phyloP scores from a whole-genome alignment of 768 basidiomycete species.

The Lactarius psammicola region DNA sequence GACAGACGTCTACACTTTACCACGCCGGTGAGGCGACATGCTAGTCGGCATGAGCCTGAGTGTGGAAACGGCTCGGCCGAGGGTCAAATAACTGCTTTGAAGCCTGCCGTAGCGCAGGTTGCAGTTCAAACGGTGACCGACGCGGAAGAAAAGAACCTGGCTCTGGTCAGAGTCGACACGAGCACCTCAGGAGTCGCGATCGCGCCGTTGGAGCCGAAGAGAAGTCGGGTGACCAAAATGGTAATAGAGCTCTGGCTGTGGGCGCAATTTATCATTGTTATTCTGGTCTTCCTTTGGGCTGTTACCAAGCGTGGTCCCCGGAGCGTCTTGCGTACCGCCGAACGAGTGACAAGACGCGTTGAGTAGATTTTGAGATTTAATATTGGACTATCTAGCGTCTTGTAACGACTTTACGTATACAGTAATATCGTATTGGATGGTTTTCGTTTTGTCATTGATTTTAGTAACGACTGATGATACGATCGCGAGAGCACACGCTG shows the following conservation, averaged over 20 bases:
- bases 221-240: slow-evolving; percentile 40
- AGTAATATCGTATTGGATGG: too few relatives aligned
- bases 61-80: not conserved
- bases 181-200: not conserved
- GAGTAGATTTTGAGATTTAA: slow-evolving; percentile 3
- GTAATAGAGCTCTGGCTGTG: slow-evolving; percentile 80
- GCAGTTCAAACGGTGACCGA: slow-evolving; percentile 15
- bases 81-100: not conserved
- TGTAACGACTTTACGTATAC: not conserved
- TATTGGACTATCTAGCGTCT: not conserved
- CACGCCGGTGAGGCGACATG: slow-evolving; percentile 2
- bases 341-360: slow-evolving; percentile 27
- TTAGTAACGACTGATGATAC: not conserved
- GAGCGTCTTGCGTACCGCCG: slow-evolving; percentile 54
- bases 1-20: slow-evolving; percentile 51
- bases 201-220: slow-evolving; percentile 14
- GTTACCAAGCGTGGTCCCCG: slow-evolving; percentile 79
- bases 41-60: not conserved
- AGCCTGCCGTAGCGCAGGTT: slow-evolving; percentile 9
- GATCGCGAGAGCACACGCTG: too few relatives aligned
- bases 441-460: not conserved
- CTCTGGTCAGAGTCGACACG: not conserved
- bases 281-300: slow-evolving; percentile 74
- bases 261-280: slow-evolving; percentile 75
- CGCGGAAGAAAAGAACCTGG: not conserved